Evolutionary conservation across 768 basidiomycete genomes (phyloP).

Genomic region (Amyloporia xantha): DNA sequence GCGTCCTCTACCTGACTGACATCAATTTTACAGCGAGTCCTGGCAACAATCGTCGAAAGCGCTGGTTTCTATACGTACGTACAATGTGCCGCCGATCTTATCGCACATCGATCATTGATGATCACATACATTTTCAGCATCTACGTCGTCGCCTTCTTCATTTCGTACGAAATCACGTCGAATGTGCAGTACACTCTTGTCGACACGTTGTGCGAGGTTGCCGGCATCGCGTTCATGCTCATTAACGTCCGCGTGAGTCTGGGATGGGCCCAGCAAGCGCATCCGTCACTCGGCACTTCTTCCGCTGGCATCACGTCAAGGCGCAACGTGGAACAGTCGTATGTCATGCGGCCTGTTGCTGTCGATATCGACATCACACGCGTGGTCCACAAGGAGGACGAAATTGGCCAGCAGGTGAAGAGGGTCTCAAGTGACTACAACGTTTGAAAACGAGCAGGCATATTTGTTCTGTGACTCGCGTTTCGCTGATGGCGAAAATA

Average conservation of each 20-base stretch:
- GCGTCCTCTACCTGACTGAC: neutral
- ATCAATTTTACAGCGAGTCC: neutral
- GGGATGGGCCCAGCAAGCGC: neutral
- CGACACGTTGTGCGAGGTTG: neutral
- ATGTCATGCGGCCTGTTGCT: neutral
- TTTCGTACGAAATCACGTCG: neutral
- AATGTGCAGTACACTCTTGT: neutral
- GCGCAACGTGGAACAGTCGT: neutral
- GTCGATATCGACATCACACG: neutral
- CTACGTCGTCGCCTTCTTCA: neutral
- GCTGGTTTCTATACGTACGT: neutral
- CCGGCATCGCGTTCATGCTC: conserved; percentile 11
- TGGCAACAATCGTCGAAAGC: neutral
- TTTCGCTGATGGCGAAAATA: too few relatives aligned
- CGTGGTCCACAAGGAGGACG: neutral
- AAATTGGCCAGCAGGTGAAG: neutral
- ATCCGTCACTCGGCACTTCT: neutral
- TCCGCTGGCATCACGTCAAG: neutral
- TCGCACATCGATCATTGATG: neutral
- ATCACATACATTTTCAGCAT: neutral
- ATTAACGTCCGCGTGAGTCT: conserved; percentile 13
- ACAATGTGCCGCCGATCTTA: neutral
- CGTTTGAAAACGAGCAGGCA: too few relatives aligned
- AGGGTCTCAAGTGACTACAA: neutral
- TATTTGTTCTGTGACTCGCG: too few relatives aligned